phyloP scores from a whole-genome alignment of 192 early-diverging fungal species.

The Backusella mclennaniae region DNA sequence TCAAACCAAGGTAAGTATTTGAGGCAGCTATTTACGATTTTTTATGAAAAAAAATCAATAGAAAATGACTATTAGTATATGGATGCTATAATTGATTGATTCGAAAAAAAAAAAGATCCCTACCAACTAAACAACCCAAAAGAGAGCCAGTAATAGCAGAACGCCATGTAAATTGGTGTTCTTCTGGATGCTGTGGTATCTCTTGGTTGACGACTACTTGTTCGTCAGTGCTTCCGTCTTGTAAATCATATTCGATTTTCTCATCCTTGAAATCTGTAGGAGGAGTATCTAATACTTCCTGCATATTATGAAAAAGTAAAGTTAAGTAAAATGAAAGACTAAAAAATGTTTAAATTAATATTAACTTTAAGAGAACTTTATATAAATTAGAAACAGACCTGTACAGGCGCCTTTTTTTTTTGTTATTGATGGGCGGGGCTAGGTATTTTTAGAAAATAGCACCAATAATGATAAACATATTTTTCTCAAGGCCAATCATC shows the following conservation, averaged over 20 bases:
- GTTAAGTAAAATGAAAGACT: neutral
- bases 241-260: constrained; percentile 19
- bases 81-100: neutral
- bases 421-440: constrained; percentile 1
- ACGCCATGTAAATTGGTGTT: constrained; percentile 46
- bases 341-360: neutral
- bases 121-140: constrained; percentile 57
- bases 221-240: neutral
- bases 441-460: constrained; percentile 3
- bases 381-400: neutral
- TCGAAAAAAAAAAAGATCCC: neutral
- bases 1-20: constrained; percentile 71
- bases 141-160: constrained; percentile 61
- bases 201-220: neutral
- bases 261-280: constrained; percentile 3
- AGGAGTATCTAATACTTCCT: neutral
- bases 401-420: neutral
- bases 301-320: neutral
- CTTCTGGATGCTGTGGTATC: constrained; percentile 15
- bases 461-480: neutral
- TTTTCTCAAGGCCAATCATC: neutral
- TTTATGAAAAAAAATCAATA: neutral
- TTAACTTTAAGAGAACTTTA: neutral
- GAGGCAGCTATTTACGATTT: constrained; percentile 45
- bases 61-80: neutral